Evolutionary conservation across 768 basidiomycete genomes (phyloP), one percentile per base, ranked within the genome.

Genomic region (Termitomyces sp.): DNA sequence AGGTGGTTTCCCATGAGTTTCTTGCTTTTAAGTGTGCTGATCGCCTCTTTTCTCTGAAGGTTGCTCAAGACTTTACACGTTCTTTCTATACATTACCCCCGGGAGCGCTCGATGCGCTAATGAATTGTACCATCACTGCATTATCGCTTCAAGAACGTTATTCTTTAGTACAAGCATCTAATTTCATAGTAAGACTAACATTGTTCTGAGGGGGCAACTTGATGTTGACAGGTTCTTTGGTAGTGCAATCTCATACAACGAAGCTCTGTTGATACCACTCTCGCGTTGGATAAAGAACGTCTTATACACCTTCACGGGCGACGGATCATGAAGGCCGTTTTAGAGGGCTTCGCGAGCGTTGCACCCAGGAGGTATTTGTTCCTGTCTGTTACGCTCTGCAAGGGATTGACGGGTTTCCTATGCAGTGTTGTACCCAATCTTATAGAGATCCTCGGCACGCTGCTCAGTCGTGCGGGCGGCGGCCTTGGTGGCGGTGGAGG

Each of bases 301-400:
- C 67, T 79, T 13, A 58, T 80, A 40, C 78, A 83, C 43, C 71
- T 76, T 4, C 75, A 84, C 14, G 92, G 90, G n/a, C 80, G 77
- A 30, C 64, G 78, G 18, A 82, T 95, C 57, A 82, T 94, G 71
- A 80, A 82, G 16, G 88, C 88, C 0, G 72, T 94, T 3, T 69
- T 98, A 20, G 77, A 79, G 51, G 94, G 90, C 22, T 91, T 96
- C 54, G 94, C 91, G 0, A 86, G 89, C 13, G 81, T 88, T 3
- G 88, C 93, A 2, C 95, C 95, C 0, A 76, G 93, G 36, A 66
- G 66, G 66, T 65, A 36, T 20, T 18, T 40, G 12, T 20, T 14
- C 3, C 6, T 42, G 26, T 52, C 8, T 53, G n/a, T n/a, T 4
- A 7, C 18, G 3, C 38, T 3, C 22, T 24, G 2, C 38, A 42